Conservation (phyloP, 768 basidiomycete genomes). For the Pholiota microspora region DNA sequence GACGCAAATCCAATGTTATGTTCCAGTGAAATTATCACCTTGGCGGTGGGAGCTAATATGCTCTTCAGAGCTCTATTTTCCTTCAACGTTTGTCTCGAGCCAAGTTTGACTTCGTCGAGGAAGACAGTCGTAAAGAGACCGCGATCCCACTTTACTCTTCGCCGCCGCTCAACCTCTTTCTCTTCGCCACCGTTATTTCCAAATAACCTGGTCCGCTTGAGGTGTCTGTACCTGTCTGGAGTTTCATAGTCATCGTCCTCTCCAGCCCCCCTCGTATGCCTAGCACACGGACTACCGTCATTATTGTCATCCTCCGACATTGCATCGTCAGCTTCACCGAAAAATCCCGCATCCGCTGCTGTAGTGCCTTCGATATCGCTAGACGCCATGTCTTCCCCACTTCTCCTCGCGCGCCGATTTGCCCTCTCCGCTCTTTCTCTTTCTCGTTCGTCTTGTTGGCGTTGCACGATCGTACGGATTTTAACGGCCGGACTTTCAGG, state of each 20-base stretch:
- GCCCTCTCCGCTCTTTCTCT: slow-evolving; percentile 57
- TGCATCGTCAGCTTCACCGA: slow-evolving; percentile 22
- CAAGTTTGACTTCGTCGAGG: slow-evolving; percentile 61
- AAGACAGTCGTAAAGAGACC: slow-evolving; percentile 61
- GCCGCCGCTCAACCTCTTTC: slow-evolving; percentile 25
- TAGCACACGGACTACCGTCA: slow-evolving; percentile 17
- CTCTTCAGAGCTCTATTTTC: slow-evolving; percentile 48
- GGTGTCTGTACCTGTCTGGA: slow-evolving; percentile 44
- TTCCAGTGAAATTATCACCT: slow-evolving; percentile 42
- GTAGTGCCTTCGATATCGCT: slow-evolving; percentile 26
- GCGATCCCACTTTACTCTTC: slow-evolving; percentile 77
- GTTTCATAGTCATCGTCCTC: slow-evolving; percentile 82
- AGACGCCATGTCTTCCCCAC: slow-evolving; percentile 33
- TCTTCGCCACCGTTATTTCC: slow-evolving; percentile 32
- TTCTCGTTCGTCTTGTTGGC: slow-evolving; percentile 62
- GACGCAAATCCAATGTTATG: not conserved
- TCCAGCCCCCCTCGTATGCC: slow-evolving; percentile 66
- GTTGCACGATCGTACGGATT: slow-evolving; percentile 64
- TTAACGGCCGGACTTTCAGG: slow-evolving; percentile 82
- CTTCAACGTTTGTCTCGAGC: slow-evolving; percentile 41
- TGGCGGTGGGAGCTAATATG: slow-evolving; percentile 65
- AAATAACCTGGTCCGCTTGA: slow-evolving; percentile 40
- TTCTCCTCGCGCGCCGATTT: slow-evolving; percentile 52
- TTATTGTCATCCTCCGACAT: slow-evolving; percentile 18
- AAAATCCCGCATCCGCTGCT: slow-evolving; percentile 29